A percentile compares a stretch with the other conserved stretches of the same genome.
Evolutionary conservation across 169 alveolate genomes (phyloP).

Genomic region (Plasmodium berghei): DNA sequence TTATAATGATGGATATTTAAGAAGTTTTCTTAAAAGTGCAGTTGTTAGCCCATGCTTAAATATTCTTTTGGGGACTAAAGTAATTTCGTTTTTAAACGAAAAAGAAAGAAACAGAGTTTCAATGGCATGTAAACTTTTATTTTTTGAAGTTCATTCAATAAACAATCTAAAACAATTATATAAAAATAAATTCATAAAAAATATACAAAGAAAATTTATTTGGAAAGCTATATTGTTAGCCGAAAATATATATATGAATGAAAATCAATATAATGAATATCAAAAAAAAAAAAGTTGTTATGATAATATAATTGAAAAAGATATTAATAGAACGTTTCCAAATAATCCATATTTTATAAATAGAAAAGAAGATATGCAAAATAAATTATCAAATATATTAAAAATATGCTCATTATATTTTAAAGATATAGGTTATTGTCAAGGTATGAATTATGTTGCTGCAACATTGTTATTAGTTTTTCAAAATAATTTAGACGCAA

Average conservation of each 20-base stretch:
- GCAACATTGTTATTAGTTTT: constrained; percentile 52
- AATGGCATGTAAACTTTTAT: constrained; percentile 35
- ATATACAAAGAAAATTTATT: constrained; percentile 32
- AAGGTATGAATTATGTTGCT: constrained; percentile 71
- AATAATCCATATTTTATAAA: neutral
- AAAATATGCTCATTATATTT: constrained; percentile 48
- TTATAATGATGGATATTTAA: constrained; percentile 45
- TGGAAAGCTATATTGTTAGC: constrained; percentile 46
- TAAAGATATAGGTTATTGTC: constrained; percentile 51
- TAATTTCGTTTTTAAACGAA: constrained; percentile 56
- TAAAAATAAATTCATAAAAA: constrained; percentile 28
- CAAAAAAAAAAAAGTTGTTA: constrained; percentile 13
- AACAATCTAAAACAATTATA: constrained; percentile 32
- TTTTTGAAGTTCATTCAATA: constrained; percentile 45
- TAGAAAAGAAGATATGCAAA: constrained; percentile 13
- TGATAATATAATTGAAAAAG: constrained; percentile 50
- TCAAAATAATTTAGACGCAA: constrained; percentile 31
- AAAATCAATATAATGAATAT: constrained; percentile 4
- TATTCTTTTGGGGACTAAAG: constrained; percentile 20
- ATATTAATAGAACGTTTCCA: constrained; percentile 44
- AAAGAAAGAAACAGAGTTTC: constrained; percentile 48
- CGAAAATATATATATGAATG: constrained; percentile 38
- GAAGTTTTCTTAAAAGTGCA: constrained; percentile 30
- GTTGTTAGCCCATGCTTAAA: constrained; percentile 19
- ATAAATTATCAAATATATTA: constrained; percentile 36